phyloP scores from a whole-genome alignment of 768 basidiomycete genomes.

The Exsudoporus frostii region DNA sequence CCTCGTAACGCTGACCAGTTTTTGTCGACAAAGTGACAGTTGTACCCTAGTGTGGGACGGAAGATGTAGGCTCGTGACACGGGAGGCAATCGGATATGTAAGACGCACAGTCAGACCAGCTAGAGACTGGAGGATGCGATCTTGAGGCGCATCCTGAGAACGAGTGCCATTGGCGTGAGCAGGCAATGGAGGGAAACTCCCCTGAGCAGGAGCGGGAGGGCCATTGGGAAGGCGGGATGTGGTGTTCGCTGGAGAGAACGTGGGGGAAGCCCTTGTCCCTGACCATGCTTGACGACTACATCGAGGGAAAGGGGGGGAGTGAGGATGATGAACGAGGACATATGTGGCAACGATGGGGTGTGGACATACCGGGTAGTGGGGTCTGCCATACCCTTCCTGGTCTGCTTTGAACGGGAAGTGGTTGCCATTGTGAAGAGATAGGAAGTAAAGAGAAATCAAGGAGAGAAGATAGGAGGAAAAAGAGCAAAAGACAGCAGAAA shows the following conservation, averaged over 20 bases:
- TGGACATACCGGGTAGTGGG: constrained; percentile 47
- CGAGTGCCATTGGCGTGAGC: constrained; percentile 46
- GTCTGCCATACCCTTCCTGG: constrained; percentile 62
- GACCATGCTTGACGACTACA: constrained; percentile 58
- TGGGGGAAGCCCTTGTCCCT: constrained; percentile 65
- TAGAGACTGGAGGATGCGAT: constrained; percentile 61
- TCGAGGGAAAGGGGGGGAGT: constrained; percentile 6
- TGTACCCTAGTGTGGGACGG: constrained; percentile 52
- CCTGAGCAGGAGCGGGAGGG: constrained; percentile 35
- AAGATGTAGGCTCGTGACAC: constrained; percentile 16
- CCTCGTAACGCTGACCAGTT: constrained; percentile 70
- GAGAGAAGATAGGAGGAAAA: constrained; percentile 25
- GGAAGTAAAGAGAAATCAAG: constrained; percentile 28
- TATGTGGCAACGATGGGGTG: constrained; percentile 12
- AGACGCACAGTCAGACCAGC: constrained; percentile 67
- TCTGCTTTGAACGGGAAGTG: constrained; percentile 57
- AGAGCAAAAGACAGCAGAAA: constrained; percentile 33
- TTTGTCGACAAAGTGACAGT: constrained; percentile 76
- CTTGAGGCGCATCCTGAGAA: constrained; percentile 47
- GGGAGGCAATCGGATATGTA: constrained; percentile 7
- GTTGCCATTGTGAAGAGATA: constrained; percentile 51
- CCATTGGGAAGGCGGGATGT: constrained; percentile 42
- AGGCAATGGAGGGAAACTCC: constrained; percentile 43
- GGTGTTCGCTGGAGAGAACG: constrained; percentile 54
- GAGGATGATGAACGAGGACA: constrained; percentile 9